phyloP scores from a whole-genome alignment of 371 early-diverging fungal species.

The Mortierella sp. region DNA sequence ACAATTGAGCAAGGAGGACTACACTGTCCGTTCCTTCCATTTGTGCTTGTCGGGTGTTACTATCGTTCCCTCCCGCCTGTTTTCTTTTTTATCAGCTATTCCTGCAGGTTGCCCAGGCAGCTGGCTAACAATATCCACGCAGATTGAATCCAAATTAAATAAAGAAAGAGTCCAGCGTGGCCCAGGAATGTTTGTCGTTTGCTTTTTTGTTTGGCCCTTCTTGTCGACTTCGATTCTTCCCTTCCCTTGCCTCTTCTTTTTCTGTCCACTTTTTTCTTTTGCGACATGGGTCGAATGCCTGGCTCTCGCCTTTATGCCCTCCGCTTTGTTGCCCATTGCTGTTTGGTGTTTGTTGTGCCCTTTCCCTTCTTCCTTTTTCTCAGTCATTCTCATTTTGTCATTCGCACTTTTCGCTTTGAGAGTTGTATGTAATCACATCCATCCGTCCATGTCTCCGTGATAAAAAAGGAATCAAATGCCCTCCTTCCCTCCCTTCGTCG shows the following conservation, averaged over 20 bases:
- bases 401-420: background rate
- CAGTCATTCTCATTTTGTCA: background rate
- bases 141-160: background rate
- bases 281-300: background rate
- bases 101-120: background rate
- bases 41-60: background rate
- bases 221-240: background rate
- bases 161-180: slow-evolving; percentile 5
- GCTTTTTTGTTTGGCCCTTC: background rate
- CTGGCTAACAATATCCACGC: background rate
- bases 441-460: background rate
- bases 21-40: background rate
- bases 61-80: background rate
- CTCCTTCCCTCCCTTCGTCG: background rate
- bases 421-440: background rate
- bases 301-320: background rate
- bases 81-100: background rate
- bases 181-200: slow-evolving; percentile 20
- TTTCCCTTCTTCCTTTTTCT: background rate
- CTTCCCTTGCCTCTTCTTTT: background rate
- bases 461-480: background rate
- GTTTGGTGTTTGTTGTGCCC: background rate
- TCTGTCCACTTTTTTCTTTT: background rate
- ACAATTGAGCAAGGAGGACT: too few species aligned
- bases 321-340: background rate